phyloP scores from a whole-genome alignment of 768 basidiomycete species.

The Tricholoma sp. region DNA sequence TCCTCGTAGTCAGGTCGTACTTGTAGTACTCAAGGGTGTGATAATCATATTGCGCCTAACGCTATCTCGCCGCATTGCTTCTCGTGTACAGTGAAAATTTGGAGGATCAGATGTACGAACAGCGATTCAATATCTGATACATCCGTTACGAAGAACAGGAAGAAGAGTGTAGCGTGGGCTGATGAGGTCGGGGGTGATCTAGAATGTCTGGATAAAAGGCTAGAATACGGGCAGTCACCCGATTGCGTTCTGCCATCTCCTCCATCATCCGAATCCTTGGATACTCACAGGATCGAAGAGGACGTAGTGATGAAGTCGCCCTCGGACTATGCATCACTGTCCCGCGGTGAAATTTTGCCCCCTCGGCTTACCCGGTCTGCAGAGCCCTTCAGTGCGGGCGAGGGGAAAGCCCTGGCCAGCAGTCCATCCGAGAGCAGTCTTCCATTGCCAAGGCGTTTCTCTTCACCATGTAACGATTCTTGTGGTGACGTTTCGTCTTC shows the following conservation, averaged over 20 bases:
- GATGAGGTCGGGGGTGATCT: slow-evolving; percentile 15
- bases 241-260: not conserved
- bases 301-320: not conserved
- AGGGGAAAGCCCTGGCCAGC: not conserved
- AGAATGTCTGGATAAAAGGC: not conserved
- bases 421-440: not conserved
- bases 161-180: slow-evolving; percentile 32
- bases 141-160: slow-evolving; percentile 10
- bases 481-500: not conserved
- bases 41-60: not conserved
- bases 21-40: slow-evolving; percentile 11
- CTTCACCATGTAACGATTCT: not conserved
- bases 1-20: not conserved
- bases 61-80: slow-evolving; percentile 10
- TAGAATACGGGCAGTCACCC: not conserved
- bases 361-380: not conserved
- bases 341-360: not conserved
- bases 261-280: not conserved
- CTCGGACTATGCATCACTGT: not conserved
- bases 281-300: not conserved
- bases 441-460: not conserved
- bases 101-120: slow-evolving; percentile 10
- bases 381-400: not conserved
- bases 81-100: slow-evolving; percentile 11
- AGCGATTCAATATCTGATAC: not conserved